Base-by-base conservation (phyloP, 1,284 basidiomycete genomes). In the Sporisorium sorghi region DNA sequence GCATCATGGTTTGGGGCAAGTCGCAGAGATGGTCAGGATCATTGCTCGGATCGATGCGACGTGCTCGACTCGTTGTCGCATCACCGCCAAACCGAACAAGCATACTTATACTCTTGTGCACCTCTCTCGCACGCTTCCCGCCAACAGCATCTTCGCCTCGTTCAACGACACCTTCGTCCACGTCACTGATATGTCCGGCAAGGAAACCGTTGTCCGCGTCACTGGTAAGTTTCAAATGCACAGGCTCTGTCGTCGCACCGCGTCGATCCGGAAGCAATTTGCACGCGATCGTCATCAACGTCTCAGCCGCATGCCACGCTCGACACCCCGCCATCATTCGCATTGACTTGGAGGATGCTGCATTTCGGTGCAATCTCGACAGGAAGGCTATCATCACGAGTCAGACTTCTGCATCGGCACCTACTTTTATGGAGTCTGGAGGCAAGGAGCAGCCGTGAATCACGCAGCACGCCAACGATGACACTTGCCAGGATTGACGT, bases 161-260 rank as follows among this genome's bases (percentile, higher is more conserved):
- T 99, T 99, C 91, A 99, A 99, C 88, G 96, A 99, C 86, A 99
- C 97, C 78, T 99, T 99, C 87, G 96, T 99, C 80, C 97, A 99
- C 86, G 89, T 99, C 83, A 99, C 96, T 86, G 97, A 99, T 92
- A 89, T 98, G 71, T 94, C 95, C 44, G 97, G 96, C 85, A 95
- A 93, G 89, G 96, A 99, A 89, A 99, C 96, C 85, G 93, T 99
- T 88, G 92, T 92, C 83, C 94, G 96, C 86, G 94, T 98, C 78
- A 99, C 96, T 79, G 95, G 94, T 92, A 73, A 80, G 89, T 87
- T 32, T 63, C 49, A 52, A 46, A 1, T 8, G 1, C n/a, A 30
- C 8, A 6, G 19, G 51, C 39, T 24, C 6, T 3, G 17, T 19
- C 19, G 26, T 14, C 26, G 28, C 50, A 39, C n/a, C 37, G 30